A percentile compares a stretch with the other conserved stretches of the same genome.
These are phyloP conservation scores for Marasmius tenuissimus DNA, from an alignment of 1,284 basidiomycete genomes.

Conservation along the genomic window DNA sequence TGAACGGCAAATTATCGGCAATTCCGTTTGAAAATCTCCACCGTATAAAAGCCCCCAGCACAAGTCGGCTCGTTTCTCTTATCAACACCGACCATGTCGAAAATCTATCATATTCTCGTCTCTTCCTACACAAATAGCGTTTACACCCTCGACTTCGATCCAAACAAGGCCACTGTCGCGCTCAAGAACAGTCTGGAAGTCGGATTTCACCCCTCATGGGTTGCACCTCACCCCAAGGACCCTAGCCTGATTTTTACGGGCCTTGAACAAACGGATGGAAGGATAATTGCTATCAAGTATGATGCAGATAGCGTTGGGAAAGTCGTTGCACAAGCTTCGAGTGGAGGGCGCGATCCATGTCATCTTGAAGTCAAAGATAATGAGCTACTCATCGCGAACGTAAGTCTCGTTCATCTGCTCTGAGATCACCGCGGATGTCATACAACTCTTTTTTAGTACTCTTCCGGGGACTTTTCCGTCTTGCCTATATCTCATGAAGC, in stretches of 20 bases:
- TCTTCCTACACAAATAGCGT: conserved; percentile 65
- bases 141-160: conserved; percentile 50
- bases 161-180: conserved; percentile 37
- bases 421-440: conserved; percentile 1
- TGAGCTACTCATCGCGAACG: conserved; percentile 65
- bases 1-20: not conserved
- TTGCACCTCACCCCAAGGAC: conserved; percentile 45
- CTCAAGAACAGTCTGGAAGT: conserved; percentile 45
- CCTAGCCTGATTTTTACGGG: conserved; percentile 43
- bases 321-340: conserved; percentile 44
- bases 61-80: not conserved
- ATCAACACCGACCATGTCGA: not conserved
- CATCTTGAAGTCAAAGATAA: conserved; percentile 48
- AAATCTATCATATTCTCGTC: conserved; percentile 51
- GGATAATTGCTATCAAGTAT: conserved; percentile 53
- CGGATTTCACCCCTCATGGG: conserved; percentile 58
- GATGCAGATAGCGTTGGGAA: conserved; percentile 44
- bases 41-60: not conserved
- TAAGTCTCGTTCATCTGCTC: conserved; percentile 33
- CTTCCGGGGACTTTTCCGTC: conserved; percentile 50
- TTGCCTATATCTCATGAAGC: conserved; percentile 48
- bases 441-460: conserved; percentile 45
- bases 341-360: conserved; percentile 64
- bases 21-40: not conserved
- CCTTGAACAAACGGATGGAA: conserved; percentile 62